Percentiles rank a stretch among this genome's conserved stretches.
phyloP scores from a whole-genome alignment of 768 basidiomycete genomes.

The Leccinum aurantiacum region DNA sequence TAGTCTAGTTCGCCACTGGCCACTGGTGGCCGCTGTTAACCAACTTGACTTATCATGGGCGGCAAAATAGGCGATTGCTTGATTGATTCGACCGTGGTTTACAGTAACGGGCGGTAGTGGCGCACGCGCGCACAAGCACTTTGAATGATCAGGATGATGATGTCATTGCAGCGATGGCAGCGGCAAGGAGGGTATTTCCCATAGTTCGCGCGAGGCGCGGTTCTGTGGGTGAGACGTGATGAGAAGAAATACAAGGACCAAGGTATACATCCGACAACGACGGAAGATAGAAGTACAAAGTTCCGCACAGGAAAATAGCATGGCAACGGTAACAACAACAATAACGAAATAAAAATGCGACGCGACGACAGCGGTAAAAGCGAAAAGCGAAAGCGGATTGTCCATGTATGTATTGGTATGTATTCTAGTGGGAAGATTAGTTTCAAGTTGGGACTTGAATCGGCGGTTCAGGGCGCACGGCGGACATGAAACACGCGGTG shows the following conservation, averaged over 20 bases:
- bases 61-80: background rate
- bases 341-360: background rate
- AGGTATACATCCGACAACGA: background rate
- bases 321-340: background rate
- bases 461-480: constrained; percentile 1
- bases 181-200: background rate
- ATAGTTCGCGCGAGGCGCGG: background rate
- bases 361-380: background rate
- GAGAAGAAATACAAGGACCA: background rate
- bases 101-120: background rate
- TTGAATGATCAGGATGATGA: background rate
- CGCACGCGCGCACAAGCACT: background rate
- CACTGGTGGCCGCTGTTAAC: background rate
- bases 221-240: background rate
- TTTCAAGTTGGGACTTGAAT: background rate
- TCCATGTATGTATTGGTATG: constrained; percentile 3
- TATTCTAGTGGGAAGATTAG: constrained; percentile 4
- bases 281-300: background rate
- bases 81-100: background rate
- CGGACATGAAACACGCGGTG: constrained; percentile 9
- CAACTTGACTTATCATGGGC: no score
- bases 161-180: background rate
- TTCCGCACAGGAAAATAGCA: background rate
- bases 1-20: background rate
- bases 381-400: constrained; percentile 5